A percentile compares a stretch with the other conserved stretches of the same genome.
Conservation (phyloP, 768 basidiomycete genomes). For the Obba rivulosa region DNA sequence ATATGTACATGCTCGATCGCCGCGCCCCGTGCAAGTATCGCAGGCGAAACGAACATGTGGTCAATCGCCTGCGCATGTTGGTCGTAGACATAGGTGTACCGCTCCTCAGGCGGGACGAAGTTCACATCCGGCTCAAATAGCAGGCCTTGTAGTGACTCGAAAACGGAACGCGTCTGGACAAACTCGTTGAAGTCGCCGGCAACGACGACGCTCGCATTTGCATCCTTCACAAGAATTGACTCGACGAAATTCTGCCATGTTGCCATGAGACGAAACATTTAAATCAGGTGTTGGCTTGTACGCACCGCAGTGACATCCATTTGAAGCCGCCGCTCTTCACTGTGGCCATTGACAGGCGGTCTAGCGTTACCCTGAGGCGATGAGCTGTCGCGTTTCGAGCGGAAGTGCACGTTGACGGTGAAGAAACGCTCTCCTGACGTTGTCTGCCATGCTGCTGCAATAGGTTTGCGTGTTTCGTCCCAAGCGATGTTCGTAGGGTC, state of each 20-base stretch:
- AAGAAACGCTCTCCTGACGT: constrained; percentile 39
- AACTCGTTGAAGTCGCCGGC: constrained; percentile 64
- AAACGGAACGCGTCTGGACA: constrained; percentile 47
- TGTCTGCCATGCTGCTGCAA: constrained; percentile 54
- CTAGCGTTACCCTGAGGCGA: constrained; percentile 51
- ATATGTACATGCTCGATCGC: constrained; percentile 56
- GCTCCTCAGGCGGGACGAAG: constrained; percentile 42
- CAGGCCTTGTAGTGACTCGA: constrained; percentile 34
- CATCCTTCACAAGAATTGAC: constrained; percentile 36
- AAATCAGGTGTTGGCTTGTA: background rate
- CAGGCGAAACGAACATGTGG: constrained; percentile 48
- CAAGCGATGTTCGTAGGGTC: constrained; percentile 52
- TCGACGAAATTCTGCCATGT: constrained; percentile 42
- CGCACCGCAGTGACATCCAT: constrained; percentile 46
- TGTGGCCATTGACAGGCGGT: constrained; percentile 50
- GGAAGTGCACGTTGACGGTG: constrained; percentile 57
- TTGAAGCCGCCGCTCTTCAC: constrained; percentile 44
- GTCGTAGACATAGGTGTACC: constrained; percentile 60
- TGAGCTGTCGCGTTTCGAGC: constrained; percentile 52
- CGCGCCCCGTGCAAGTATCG: constrained; percentile 35
- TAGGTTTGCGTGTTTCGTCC: constrained; percentile 52
- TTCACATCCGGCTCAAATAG: constrained; percentile 40
- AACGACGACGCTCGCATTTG: constrained; percentile 43
- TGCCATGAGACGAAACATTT: background rate
- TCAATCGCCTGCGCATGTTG: constrained; percentile 56